phyloP scores from a whole-genome alignment of 345 rosid genomes.

The Capsella bursapastoris region DNA sequence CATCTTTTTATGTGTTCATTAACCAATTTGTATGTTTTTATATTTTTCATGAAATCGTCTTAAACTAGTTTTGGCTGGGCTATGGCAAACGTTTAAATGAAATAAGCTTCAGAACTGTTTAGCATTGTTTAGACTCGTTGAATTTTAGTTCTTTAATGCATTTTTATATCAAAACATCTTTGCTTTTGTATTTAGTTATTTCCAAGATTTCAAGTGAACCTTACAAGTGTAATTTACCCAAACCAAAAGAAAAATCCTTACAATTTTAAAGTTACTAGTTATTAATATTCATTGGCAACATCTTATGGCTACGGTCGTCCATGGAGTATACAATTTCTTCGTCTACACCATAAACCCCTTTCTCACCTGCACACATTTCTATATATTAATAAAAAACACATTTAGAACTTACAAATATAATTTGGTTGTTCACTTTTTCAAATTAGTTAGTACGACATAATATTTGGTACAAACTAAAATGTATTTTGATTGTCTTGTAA shows the following conservation, averaged over 20 bases:
- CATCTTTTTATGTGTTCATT: neutral
- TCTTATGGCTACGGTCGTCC: neutral
- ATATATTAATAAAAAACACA: neutral
- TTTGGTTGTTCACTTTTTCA: neutral
- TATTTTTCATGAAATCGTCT: neutral
- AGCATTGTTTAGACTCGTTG: neutral
- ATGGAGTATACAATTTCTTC: neutral
- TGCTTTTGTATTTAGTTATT: neutral
- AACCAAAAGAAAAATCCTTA: neutral
- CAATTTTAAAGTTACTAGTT: neutral
- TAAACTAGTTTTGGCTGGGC: neutral
- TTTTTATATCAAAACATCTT: neutral
- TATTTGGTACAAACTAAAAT: neutral
- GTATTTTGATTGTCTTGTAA: neutral
- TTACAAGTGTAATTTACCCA: neutral
- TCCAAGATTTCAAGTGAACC: neutral
- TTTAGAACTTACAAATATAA: neutral
- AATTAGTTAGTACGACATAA: neutral
- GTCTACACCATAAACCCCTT: slow-evolving; percentile 4
- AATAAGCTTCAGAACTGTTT: neutral
- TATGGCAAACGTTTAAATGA: neutral
- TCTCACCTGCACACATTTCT: slow-evolving; percentile 24
- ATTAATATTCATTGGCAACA: neutral
- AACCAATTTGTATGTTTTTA: neutral
- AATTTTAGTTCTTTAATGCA: neutral